Conservation (phyloP, 805 yeast species). For the Wickerhamiella dianesei region DNA sequence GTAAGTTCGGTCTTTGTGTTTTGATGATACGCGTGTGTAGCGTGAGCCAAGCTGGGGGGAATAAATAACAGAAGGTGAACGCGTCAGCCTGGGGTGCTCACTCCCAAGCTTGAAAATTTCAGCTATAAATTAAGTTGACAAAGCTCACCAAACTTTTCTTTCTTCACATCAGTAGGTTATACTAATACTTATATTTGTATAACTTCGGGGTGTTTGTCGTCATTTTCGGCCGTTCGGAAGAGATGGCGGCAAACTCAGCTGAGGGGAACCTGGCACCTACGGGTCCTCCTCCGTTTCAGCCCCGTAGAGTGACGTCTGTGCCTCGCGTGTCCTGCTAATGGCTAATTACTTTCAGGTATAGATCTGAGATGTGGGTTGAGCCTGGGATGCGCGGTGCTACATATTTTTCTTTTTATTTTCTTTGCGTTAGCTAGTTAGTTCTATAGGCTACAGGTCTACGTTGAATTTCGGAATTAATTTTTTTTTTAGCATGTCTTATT, state of each 20-base stretch:
- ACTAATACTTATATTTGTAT: slow-evolving; percentile 21
- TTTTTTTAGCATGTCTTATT: too few relatives aligned
- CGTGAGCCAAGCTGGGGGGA: too few relatives aligned
- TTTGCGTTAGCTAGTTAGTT: too few relatives aligned
- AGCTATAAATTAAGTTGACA: neutral
- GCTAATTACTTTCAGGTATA: slow-evolving; percentile 4
- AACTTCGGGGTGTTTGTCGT: slow-evolving; percentile 20
- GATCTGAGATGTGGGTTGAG: slow-evolving; percentile 9
- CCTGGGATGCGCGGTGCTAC: slow-evolving; percentile 25
- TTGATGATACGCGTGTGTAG: neutral
- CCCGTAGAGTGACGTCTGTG: slow-evolving; percentile 23
- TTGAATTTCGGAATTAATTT: too few relatives aligned
- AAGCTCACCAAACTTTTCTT: slow-evolving; percentile 7
- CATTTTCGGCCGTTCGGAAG: slow-evolving; percentile 14
- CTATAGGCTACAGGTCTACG: too few relatives aligned
- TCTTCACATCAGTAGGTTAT: slow-evolving; percentile 21
- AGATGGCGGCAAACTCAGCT: slow-evolving; percentile 15
- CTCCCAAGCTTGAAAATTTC: neutral
- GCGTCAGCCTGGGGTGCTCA: neutral
- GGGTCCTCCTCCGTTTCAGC: slow-evolving; percentile 29
- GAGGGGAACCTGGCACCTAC: slow-evolving; percentile 21
- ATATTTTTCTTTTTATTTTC: too few relatives aligned
- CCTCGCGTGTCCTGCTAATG: slow-evolving; percentile 22
- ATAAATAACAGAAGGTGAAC: too few relatives aligned
- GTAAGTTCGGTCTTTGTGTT: too few relatives aligned